A percentile compares a stretch with the other conserved stretches of the same genome.
Conservation (phyloP, 1,284 basidiomycete genomes). For the Cronartium ribicola region DNA sequence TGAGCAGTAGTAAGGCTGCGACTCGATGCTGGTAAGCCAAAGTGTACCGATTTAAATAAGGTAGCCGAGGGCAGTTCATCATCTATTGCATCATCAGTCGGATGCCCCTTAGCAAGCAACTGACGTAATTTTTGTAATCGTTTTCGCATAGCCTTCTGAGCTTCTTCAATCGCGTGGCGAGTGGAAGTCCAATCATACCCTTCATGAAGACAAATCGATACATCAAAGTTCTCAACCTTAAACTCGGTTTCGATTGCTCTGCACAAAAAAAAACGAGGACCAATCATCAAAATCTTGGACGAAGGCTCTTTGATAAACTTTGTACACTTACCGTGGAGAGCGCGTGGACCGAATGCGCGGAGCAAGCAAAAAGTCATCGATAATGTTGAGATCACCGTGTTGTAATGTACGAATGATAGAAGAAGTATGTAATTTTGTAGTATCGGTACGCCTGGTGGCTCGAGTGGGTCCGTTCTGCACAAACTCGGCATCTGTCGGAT, state of each 20-base stretch:
- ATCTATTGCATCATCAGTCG: conserved; percentile 70
- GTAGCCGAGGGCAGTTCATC: conserved; percentile 67
- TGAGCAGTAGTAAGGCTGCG: conserved; percentile 67
- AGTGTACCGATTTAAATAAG: conserved; percentile 81
- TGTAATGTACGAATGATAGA: conserved; percentile 18
- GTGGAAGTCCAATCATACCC: conserved; percentile 91
- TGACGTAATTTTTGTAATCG: conserved; percentile 86
- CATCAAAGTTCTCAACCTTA: conserved; percentile 59
- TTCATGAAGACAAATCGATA: conserved; percentile 72
- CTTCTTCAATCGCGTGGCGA: conserved; percentile 77
- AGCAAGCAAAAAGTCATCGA: conserved; percentile 32
- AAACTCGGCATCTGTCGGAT: conserved; percentile 30
- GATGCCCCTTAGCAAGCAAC: conserved; percentile 86
- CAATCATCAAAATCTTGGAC: neutral
- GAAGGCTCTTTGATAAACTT: neutral
- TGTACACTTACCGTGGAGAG: conserved; percentile 20
- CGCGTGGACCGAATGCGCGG: conserved; percentile 4
- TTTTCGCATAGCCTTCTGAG: conserved; percentile 78
- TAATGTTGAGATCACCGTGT: conserved; percentile 13
- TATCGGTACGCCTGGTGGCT: neutral
- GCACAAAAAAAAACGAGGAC: neutral
- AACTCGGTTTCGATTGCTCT: conserved; percentile 29
- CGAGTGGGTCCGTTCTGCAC: conserved; percentile 7
- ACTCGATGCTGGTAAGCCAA: conserved; percentile 64
- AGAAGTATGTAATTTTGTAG: neutral